Conservation (phyloP, 2,329 filamentous ascomycete genomes). For the Pleoardoris graminearum region DNA sequence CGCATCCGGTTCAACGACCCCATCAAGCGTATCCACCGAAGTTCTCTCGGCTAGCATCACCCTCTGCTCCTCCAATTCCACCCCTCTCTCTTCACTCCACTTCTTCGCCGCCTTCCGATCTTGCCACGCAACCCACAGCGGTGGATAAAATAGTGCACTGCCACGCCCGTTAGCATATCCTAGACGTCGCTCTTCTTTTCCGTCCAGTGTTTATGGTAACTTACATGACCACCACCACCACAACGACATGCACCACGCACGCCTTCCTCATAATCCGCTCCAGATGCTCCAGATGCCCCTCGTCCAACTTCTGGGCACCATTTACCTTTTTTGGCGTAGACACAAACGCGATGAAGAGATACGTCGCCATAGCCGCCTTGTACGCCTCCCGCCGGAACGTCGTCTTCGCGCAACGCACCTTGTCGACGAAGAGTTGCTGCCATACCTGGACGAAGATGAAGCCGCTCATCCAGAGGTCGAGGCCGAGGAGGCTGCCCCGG, state of each 20-base stretch:
- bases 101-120: not conserved
- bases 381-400: not conserved
- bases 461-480: not conserved
- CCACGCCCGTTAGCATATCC: not conserved
- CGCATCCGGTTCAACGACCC: no score
- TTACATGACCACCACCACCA: no score
- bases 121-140: not conserved
- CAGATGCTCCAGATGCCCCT: not conserved
- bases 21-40: no score
- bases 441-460: not conserved
- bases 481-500: not conserved
- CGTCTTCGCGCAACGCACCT: not conserved
- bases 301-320: not conserved
- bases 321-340: not conserved
- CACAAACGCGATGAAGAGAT: not conserved
- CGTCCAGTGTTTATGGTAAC: no score
- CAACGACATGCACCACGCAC: not conserved
- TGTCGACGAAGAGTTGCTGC: not conserved
- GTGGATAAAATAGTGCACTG: not conserved
- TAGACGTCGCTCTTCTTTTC: no score
- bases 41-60: no score
- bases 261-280: not conserved
- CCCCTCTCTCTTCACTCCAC: not conserved
- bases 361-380: not conserved
- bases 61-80: no score